Conservation (phyloP, 2,329 filamentous ascomycete species). For the Diaporthe batatas region DNA sequence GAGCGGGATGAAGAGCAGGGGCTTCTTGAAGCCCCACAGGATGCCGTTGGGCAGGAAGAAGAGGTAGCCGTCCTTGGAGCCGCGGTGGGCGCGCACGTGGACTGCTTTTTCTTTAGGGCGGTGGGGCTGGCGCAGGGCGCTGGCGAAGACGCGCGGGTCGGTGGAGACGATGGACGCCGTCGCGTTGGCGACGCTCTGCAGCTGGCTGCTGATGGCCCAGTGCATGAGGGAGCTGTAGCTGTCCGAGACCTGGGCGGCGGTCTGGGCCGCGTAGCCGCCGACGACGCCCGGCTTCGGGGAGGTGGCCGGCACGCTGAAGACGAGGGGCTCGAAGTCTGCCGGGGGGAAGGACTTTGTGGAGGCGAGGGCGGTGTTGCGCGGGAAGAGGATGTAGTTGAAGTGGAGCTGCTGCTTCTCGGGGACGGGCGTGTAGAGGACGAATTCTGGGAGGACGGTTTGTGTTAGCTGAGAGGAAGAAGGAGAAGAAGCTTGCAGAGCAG, state of each 20-base stretch:
- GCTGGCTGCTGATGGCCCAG: conserved; percentile 69
- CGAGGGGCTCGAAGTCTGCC: conserved; percentile 66
- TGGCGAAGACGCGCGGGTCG: conserved; percentile 70
- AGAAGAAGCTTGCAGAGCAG: accelerated
- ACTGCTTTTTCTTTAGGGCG: conserved; percentile 73
- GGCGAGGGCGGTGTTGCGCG: conserved; percentile 61
- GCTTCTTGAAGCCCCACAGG: conserved; percentile 79
- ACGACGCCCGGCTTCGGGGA: conserved; percentile 73
- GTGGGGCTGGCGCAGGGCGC: conserved; percentile 67
- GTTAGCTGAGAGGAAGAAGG: conserved; percentile 1
- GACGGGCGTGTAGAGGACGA: conserved; percentile 73
- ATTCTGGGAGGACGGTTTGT: conserved; percentile 57
- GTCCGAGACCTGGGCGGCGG: conserved; percentile 69
- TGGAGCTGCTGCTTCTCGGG: conserved; percentile 76
- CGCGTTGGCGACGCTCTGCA: conserved; percentile 62
- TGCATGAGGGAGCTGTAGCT: conserved; percentile 70
- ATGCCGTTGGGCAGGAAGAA: conserved; percentile 77
- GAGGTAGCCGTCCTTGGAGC: conserved; percentile 76
- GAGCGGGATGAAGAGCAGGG: conserved; percentile 73
- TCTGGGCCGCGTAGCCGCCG: conserved; percentile 61
- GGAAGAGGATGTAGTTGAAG: conserved; percentile 75
- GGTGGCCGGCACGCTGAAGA: conserved; percentile 73
- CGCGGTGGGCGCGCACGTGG: conserved; percentile 75
- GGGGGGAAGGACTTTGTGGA: conserved; percentile 49
- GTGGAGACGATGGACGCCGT: conserved; percentile 63